Evolutionary conservation across 192 early-diverging fungal species (phyloP).

Genomic region (Coemansia sp.): DNA sequence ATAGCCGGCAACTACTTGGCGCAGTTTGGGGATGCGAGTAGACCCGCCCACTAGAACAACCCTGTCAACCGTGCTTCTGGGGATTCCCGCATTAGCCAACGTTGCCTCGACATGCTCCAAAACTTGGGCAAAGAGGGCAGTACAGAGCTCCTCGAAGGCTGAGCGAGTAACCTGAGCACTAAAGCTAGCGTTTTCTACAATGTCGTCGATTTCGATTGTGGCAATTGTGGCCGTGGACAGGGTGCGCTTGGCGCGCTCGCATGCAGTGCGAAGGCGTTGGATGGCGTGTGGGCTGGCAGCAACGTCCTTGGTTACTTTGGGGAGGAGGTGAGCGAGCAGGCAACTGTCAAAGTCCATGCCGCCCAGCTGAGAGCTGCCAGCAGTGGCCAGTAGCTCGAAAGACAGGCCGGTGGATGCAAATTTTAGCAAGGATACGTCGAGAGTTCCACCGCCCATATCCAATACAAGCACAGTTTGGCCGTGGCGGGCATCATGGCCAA

Average conservation of each 20-base stretch:
- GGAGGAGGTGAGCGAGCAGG: conserved; percentile 90
- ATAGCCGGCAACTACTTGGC: conserved; percentile 96
- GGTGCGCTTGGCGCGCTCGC: conserved; percentile 97
- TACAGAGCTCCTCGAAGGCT: conserved; percentile 98
- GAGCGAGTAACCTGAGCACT: conserved; percentile 97
- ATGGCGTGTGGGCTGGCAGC: conserved; percentile 86
- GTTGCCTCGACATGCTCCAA: conserved; percentile 96
- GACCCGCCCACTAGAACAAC: conserved; percentile 98
- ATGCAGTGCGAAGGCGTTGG: conserved; percentile 95
- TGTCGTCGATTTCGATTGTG: conserved; percentile 94
- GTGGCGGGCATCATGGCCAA: conserved; percentile 89
- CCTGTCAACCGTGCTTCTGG: conserved; percentile 86
- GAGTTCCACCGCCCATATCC: conserved; percentile 97
- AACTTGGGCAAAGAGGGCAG: conserved; percentile 91
- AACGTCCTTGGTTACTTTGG: conserved; percentile 92
- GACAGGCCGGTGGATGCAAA: conserved; percentile 90
- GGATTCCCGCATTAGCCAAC: conserved; percentile 91
- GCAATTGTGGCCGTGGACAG: conserved; percentile 93
- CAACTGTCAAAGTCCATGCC: conserved; percentile 99
- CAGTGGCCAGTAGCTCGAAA: conserved; percentile 93
- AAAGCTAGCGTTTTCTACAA: conserved; percentile 96
- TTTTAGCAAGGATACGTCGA: conserved; percentile 95
- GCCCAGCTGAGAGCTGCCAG: conserved; percentile 98
- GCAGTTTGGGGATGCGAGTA: conserved; percentile 99
- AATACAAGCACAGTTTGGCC: conserved; percentile 95